Percentiles rank a stretch among this genome's conserved stretches.
These are phyloP conservation scores for Cercospora berteroae DNA, from an alignment of 2,329 filamentous ascomycete species.

Conservation along the genomic window DNA sequence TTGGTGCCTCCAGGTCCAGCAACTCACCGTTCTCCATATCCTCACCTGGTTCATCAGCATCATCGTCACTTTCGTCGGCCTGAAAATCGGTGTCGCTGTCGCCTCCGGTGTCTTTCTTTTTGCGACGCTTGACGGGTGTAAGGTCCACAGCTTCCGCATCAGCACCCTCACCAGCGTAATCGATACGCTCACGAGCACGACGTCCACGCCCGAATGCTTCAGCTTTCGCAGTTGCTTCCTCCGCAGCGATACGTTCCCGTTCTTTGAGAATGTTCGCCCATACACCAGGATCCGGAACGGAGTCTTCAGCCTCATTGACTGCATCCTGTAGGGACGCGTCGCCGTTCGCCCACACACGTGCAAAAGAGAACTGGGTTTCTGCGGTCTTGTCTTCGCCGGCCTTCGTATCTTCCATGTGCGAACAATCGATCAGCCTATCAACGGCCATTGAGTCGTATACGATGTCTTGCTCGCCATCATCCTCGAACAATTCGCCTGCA, in stretches of 20 bases:
- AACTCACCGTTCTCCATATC: conserved; percentile 24
- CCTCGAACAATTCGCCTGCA: conserved; percentile 79
- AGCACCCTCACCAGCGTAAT: conserved; percentile 45
- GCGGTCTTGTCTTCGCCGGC: conserved; percentile 62
- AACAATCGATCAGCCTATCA: conserved; percentile 88
- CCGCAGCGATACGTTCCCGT: conserved; percentile 74
- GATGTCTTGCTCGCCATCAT: conserved; percentile 71
- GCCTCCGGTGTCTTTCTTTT: conserved; percentile 39
- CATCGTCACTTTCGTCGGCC: conserved; percentile 41
- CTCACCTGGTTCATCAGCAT: conserved; percentile 22
- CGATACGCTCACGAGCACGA: conserved; percentile 61
- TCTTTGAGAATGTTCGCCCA: conserved; percentile 90
- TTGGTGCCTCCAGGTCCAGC: conserved; percentile 18
- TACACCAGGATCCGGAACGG: conserved; percentile 62
- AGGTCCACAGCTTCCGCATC: conserved; percentile 28
- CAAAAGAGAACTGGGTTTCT: conserved; percentile 83
- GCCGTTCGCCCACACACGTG: conserved; percentile 88
- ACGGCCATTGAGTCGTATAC: conserved; percentile 77
- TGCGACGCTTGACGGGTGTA: conserved; percentile 38
- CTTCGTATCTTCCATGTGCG: conserved; percentile 70
- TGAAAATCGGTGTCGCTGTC: conserved; percentile 54
- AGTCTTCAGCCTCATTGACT: conserved; percentile 46
- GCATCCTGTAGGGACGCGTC: conserved; percentile 60
- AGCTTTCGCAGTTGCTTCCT: conserved; percentile 64
- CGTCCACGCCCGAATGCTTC: conserved; percentile 84